phyloP scores from a whole-genome alignment of 2,329 filamentous ascomycete species.

The Cucurbitaria berberidis region DNA sequence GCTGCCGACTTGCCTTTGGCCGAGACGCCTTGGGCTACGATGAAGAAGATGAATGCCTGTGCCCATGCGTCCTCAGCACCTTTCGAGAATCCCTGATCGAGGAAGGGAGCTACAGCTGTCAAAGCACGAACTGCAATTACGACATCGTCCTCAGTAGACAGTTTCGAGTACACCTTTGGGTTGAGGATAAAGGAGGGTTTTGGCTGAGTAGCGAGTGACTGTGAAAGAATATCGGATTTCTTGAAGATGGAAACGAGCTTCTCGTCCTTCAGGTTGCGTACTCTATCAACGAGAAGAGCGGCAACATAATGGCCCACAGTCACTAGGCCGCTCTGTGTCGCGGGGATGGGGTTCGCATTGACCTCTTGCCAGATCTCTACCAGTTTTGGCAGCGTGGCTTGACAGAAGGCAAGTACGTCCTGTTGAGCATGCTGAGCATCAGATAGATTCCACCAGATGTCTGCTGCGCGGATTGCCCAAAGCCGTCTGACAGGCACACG shows the following conservation, averaged over 20 bases:
- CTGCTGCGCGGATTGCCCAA: conserved; percentile 79
- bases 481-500: conserved; percentile 75
- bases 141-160: conserved; percentile 75
- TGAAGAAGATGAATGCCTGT: conserved; percentile 80
- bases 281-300: conserved; percentile 64
- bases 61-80: conserved; percentile 75
- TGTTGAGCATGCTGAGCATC: conserved; percentile 57
- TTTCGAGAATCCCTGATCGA: conserved; percentile 57
- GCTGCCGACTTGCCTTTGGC: conserved; percentile 69
- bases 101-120: conserved; percentile 62
- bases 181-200: conserved; percentile 90
- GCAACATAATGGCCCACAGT: conserved; percentile 77
- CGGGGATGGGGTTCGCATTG: conserved; percentile 74
- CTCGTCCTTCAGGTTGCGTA: conserved; percentile 61
- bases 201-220: conserved; percentile 72
- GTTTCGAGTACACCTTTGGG: conserved; percentile 81
- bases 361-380: conserved; percentile 79
- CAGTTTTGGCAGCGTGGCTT: conserved; percentile 61
- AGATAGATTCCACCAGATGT: conserved; percentile 68
- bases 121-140: conserved; percentile 78
- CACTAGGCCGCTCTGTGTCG: conserved; percentile 82
- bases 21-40: conserved; percentile 68
- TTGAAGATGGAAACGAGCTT: conserved; percentile 65
- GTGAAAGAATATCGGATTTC: conserved; percentile 67
- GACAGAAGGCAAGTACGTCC: conserved; percentile 55